Conservation (phyloP, 2,329 filamentous ascomycete genomes). For the Periconia macrospinosa region DNA sequence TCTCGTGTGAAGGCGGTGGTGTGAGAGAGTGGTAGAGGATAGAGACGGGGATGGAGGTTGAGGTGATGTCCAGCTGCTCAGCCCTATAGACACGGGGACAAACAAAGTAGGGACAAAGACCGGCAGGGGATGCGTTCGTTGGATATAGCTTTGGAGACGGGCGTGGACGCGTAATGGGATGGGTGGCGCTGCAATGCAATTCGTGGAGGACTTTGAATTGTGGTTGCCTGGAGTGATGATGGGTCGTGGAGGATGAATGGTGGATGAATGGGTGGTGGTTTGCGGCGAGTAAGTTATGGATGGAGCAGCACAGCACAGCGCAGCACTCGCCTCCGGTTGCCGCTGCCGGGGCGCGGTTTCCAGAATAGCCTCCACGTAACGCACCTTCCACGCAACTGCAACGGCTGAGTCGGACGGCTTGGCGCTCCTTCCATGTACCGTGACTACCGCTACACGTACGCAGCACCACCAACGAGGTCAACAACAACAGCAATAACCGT, state of each 20-base stretch:
- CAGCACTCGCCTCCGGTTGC: too few relatives aligned
- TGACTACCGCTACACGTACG: too few relatives aligned
- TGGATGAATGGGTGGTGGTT: not conserved
- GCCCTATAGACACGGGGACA: conserved; percentile 16
- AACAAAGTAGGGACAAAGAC: conserved; percentile 7
- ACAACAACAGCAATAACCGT: too few relatives aligned
- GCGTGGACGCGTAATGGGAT: not conserved
- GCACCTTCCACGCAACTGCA: not conserved
- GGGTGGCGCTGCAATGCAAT: not conserved
- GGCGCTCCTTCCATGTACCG: not conserved
- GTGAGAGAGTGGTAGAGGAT: not conserved
- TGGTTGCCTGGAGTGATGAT: not conserved
- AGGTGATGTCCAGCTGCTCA: conserved; percentile 13
- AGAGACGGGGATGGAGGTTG: not conserved
- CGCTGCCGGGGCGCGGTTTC: not conserved
- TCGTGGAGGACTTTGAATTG: not conserved
- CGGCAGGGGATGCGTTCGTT: too few relatives aligned
- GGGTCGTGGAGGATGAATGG: not conserved
- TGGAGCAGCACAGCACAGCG: too few relatives aligned
- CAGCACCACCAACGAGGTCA: too few relatives aligned
- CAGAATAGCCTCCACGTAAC: not conserved
- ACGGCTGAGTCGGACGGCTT: not conserved
- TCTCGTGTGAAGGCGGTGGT: not conserved
- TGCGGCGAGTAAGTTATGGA: too few relatives aligned
- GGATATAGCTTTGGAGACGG: not conserved